Evolutionary conservation across 2,329 filamentous ascomycete species (phyloP).

Genomic region (Mycogone perniciosa): DNA sequence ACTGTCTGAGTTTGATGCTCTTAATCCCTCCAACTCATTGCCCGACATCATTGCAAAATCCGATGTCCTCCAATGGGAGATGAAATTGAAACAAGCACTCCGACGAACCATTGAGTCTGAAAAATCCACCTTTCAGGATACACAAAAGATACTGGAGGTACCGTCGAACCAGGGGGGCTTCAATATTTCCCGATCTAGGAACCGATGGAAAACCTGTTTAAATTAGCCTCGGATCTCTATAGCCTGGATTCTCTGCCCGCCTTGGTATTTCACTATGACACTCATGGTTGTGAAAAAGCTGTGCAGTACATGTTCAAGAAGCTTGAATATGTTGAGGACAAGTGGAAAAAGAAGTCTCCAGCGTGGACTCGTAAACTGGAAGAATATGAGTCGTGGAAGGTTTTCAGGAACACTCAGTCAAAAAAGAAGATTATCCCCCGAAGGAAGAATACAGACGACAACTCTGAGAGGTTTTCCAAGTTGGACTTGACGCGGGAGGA

Average conservation of each 20-base stretch:
- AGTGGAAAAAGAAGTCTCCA: constrained; percentile 50
- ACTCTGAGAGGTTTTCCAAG: constrained; percentile 35
- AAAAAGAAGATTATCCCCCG: constrained; percentile 13
- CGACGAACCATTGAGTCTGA: constrained; percentile 52
- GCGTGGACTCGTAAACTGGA: constrained; percentile 30
- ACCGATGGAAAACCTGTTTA: constrained; percentile 28
- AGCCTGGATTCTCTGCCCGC: constrained; percentile 61
- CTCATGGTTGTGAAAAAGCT: constrained; percentile 56
- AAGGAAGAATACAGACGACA: background rate
- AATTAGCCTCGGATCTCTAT: constrained; percentile 55
- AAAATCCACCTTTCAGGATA: constrained; percentile 34
- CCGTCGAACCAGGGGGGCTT: background rate
- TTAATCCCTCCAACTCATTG: constrained; percentile 23
- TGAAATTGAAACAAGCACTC: constrained; percentile 51
- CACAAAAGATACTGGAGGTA: constrained; percentile 39
- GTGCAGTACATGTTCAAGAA: constrained; percentile 44
- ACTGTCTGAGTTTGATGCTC: background rate
- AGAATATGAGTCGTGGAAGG: constrained; percentile 15
- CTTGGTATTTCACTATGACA: constrained; percentile 73
- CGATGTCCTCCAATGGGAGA: constrained; percentile 62
- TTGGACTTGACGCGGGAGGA: constrained; percentile 51
- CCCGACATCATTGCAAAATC: constrained; percentile 54
- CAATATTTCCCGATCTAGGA: background rate
- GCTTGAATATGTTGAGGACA: constrained; percentile 31
- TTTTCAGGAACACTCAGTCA: constrained; percentile 33